Conservation (phyloP, 345 rosid genomes). For the Eutrema yunnanense region DNA sequence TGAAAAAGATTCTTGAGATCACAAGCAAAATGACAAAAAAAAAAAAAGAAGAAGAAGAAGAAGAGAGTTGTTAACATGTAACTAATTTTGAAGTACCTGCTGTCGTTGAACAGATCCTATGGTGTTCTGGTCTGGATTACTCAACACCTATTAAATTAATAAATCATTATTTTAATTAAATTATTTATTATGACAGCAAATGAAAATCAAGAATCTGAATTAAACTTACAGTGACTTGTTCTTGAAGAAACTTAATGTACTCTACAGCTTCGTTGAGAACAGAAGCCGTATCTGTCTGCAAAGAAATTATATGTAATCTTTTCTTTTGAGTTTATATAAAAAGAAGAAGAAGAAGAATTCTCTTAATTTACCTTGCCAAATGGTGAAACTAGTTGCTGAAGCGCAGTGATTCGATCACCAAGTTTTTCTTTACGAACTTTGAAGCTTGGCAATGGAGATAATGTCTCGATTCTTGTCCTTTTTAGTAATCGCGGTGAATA, state of each 20-base stretch:
- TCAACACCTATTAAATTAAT: constrained; percentile 43
- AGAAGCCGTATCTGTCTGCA: constrained; percentile 95
- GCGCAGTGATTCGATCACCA: constrained; percentile 97
- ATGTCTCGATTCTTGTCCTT: constrained; percentile 62
- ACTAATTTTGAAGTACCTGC: constrained; percentile 47
- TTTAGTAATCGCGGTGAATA: constrained; percentile 28
- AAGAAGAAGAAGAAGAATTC: not conserved
- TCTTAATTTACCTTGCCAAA: constrained; percentile 72
- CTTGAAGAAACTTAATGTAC: constrained; percentile 81
- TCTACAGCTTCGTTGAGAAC: constrained; percentile 92
- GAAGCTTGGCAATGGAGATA: constrained; percentile 78
- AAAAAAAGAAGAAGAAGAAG: not conserved
- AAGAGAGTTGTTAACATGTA: constrained; percentile 23
- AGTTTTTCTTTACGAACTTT: constrained; percentile 97
- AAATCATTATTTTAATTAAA: not conserved
- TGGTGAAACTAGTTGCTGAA: constrained; percentile 98
- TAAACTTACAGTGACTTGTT: constrained; percentile 61
- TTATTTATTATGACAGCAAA: not conserved
- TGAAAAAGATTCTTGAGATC: constrained; percentile 18
- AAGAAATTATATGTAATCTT: not conserved
- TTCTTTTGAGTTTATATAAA: not conserved
- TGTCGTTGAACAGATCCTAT: constrained; percentile 57
- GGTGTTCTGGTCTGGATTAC: constrained; percentile 70
- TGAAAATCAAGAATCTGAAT: not conserved
- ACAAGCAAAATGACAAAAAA: constrained; percentile 22